Base-by-base conservation (phyloP, 129 eudicot genomes). In the Helianthus annuus region DNA sequence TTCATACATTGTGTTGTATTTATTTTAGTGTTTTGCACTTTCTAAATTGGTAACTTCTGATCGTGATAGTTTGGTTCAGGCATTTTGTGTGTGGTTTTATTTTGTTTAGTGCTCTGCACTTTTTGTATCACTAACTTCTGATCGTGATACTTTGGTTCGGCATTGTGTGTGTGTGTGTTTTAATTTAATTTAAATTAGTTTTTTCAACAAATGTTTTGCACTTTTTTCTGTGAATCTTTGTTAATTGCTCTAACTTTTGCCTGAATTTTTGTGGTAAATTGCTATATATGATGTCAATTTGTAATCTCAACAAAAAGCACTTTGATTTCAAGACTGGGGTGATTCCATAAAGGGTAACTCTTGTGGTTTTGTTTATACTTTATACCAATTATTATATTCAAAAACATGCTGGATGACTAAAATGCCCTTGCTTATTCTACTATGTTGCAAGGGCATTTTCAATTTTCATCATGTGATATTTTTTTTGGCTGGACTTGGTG, bases 181-280 rank as follows among this genome's bases (percentile, higher is more conserved):
- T 19, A 19, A 19, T 19, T 19, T 19, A 19, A 19, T 19, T 19
- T 19, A 19, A 19, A 19, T 19, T 19, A 19, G 0, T 19, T 19
- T 19, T 19, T 19, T 19, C 22, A 19, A 19, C 22, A 19, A 42
- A 42, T 42, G 10, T 42, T 42, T 42, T 1, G 16, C 64, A 29
- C 34, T 53, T 54, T 12, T 27, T 70, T 38, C 14, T 2, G 24
- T 45, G 24, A 22, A 39, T 38, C 14, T 2, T 42, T 45, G 24
- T 56, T 22, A 71, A 56, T 17, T 58, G 45, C 32, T 27, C 3
- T 48, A 29, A n/a, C 42, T 36, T 19, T 38, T 22, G 40, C 14
- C 40, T 44, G 44, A 70, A 45, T 22, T 34, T 24, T 59, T 58
- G 68, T 59, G 76, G 29, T 38, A 10, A 71, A 7, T 70, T 56